phyloP scores from a whole-genome alignment of 768 basidiomycete genomes.

The Lactifluus piperatus region DNA sequence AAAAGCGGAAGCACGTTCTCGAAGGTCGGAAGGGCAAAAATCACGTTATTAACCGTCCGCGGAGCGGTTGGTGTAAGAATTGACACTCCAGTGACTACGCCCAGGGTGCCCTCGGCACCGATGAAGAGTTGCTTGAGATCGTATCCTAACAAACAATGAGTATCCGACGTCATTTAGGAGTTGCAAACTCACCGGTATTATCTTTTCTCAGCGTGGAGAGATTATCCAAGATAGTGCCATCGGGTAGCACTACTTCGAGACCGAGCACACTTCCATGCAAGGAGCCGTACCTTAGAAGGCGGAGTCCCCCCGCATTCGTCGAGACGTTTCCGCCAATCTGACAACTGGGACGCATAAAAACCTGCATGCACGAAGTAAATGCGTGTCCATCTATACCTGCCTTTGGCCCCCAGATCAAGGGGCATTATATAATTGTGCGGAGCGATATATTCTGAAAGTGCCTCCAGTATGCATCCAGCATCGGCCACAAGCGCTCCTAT shows the following conservation, averaged over 20 bases:
- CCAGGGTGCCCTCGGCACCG: slow-evolving; percentile 93
- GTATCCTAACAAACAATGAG: slow-evolving; percentile 52
- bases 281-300: slow-evolving; percentile 89
- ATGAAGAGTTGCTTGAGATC: slow-evolving; percentile 98
- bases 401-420: slow-evolving; percentile 90
- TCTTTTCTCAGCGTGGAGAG: slow-evolving; percentile 91
- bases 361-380: background rate
- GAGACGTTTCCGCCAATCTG: slow-evolving; percentile 97
- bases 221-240: slow-evolving; percentile 85
- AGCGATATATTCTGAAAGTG: slow-evolving; percentile 76
- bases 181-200: slow-evolving; percentile 67
- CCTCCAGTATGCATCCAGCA: slow-evolving; percentile 89
- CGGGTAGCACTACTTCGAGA: slow-evolving; percentile 90
- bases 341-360: slow-evolving; percentile 46
- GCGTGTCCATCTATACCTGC: slow-evolving; percentile 48
- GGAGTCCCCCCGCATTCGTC: slow-evolving; percentile 96
- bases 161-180: background rate
- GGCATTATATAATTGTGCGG: slow-evolving; percentile 94
- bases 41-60: slow-evolving; percentile 82
- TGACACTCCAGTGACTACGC: slow-evolving; percentile 90
- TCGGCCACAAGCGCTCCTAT: slow-evolving; percentile 86
- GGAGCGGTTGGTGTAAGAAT: slow-evolving; percentile 83
- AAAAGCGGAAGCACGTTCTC: slow-evolving; percentile 82
- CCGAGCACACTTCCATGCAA: slow-evolving; percentile 93
- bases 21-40: slow-evolving; percentile 83